Evolutionary conservation across 805 yeast genomes (phyloP), one percentile per base, ranked within the genome.

Genomic region (Nakazawaea sp.): DNA sequence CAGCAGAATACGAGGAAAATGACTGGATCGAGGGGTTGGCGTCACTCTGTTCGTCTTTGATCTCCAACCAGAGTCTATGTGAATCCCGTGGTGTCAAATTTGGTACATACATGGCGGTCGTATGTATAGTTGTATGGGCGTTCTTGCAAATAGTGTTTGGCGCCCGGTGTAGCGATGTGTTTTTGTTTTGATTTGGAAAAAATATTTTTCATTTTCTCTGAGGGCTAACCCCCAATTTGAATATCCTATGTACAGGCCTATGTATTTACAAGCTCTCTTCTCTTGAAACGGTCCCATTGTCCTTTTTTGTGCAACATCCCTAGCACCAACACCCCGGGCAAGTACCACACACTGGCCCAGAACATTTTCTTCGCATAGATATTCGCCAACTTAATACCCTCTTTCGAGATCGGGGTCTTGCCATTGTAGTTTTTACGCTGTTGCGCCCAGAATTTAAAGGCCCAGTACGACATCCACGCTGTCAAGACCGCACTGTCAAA

Each of bases 261-360:
- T n/a, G 15, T 26, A 26, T 26, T 10, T 26, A 26, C 28, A 26
- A 15, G 31, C 11, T 28, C 31, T 11, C 17, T 19, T 28, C 17
- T 28, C 19, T 28, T 28, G 19, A 16, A 15, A 66, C 84, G 70
- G 53, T 88, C 95, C 97, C 97, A 90, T 55, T 88, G 87, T 5
- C 96, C 96, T 55, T 81, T 81, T 60, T 92, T 92, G 59, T 92
- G 97, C 35, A 92, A 56, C 88, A 92, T 90, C 1, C 97, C 97
- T 43, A 92, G 63, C 15, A 88, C 81, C 37, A 92, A 63, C 12
- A 94, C 81, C 0, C 83, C 89, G 0, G 99, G 98, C 32, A 92
- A 62, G 49, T 92, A 97, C 78, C 90, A 77, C 1, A 92, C 96
- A 19, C 95, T 82, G 27, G 94, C 86, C 95, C 96, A 85, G 56